Evolutionary conservation across 2,329 filamentous ascomycete genomes (phyloP).

Genomic region (Microcyclospora tardicrescens): DNA sequence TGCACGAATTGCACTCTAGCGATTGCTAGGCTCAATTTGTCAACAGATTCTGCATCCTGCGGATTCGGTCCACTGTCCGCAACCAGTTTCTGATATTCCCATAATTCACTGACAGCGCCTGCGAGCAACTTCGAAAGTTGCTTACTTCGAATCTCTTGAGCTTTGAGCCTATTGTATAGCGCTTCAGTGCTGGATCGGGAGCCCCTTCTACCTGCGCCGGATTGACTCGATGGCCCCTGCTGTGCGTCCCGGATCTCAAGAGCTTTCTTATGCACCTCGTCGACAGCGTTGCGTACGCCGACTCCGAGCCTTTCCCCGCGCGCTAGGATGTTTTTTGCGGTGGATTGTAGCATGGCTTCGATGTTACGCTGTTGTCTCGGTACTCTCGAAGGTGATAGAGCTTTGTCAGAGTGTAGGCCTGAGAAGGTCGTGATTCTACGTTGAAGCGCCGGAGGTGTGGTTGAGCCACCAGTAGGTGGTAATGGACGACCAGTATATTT

Average conservation of each 20-base stretch:
- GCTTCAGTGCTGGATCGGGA: slow-evolving; percentile 1
- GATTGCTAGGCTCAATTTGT: slow-evolving; percentile 34
- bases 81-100: slow-evolving; percentile 41
- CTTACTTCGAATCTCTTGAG: slow-evolving; percentile 52
- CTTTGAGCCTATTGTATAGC: slow-evolving; percentile 24
- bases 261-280: slow-evolving; percentile 66
- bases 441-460: slow-evolving; percentile 21
- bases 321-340: slow-evolving; percentile 61
- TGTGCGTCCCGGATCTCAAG: slow-evolving; percentile 45
- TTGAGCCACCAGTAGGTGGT: slow-evolving; percentile 17
- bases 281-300: slow-evolving; percentile 69
- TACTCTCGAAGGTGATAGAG: not conserved
- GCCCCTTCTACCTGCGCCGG: not conserved
- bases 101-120: slow-evolving; percentile 50
- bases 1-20: slow-evolving; percentile 40
- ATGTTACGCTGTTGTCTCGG: slow-evolving; percentile 34
- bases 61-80: slow-evolving; percentile 27
- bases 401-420: slow-evolving; percentile 9
- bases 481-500: slow-evolving; percentile 50
- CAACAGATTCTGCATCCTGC: slow-evolving; percentile 24
- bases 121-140: slow-evolving; percentile 56
- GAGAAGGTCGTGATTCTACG: slow-evolving; percentile 23
- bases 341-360: slow-evolving; percentile 61
- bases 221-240: slow-evolving; percentile 21
- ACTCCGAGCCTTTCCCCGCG: slow-evolving; percentile 64